phyloP scores from a whole-genome alignment of 2,329 filamentous ascomycete species.

The Diaporthe citri region DNA sequence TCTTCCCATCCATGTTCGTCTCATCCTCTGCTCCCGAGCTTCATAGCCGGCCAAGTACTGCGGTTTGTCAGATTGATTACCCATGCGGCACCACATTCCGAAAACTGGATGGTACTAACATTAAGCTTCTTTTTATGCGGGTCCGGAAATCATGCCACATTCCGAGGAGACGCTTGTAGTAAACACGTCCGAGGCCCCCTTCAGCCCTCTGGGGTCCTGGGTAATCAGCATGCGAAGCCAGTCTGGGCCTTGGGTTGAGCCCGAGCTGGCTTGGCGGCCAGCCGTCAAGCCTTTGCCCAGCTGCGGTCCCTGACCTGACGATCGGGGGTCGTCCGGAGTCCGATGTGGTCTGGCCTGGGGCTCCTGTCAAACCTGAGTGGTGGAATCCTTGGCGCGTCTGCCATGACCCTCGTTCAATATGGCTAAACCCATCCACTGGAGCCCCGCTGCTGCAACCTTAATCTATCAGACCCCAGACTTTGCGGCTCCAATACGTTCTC shows the following conservation, averaged over 20 bases:
- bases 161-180: not conserved
- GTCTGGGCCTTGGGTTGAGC: not conserved
- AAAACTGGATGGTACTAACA: not conserved
- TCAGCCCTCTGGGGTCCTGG: not conserved
- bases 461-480: conserved; percentile 8
- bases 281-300: conserved; percentile 20
- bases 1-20: not conserved
- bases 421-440: conserved; percentile 21
- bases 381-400: conserved; percentile 22
- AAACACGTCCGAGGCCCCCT: conserved; percentile 3
- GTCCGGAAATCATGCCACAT: conserved; percentile 6
- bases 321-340: conserved; percentile 22
- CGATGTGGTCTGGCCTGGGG: not conserved
- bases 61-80: conserved; percentile 18
- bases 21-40: not conserved
- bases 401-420: conserved; percentile 16
- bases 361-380: conserved; percentile 24
- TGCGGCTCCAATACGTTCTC: conserved; percentile 28
- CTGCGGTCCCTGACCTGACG: conserved; percentile 26
- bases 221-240: not conserved
- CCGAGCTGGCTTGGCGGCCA: not conserved
- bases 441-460: conserved; percentile 6
- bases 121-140: conserved; percentile 21
- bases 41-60: conserved; percentile 10
- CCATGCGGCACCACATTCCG: conserved; percentile 22